Evolutionary conservation across 768 basidiomycete species (phyloP), one percentile per base, ranked within the genome.

Genomic region (Trametes meyenii): DNA sequence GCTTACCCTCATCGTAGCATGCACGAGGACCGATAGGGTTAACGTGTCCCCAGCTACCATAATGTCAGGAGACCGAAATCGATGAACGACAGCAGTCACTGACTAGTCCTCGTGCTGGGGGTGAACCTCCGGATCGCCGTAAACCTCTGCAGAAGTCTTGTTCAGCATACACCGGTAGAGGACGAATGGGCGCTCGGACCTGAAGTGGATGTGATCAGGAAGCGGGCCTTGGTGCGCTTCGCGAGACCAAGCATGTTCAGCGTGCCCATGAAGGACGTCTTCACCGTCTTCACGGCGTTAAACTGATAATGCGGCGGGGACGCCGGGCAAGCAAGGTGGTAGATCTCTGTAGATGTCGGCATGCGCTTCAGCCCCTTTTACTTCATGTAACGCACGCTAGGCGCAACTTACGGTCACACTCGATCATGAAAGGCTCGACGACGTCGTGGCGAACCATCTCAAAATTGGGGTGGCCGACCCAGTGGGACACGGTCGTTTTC

Each of bases 1-100:
- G 94, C 79, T 99, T 99, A 50, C 97, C 97, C 77, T 99, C 97
- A 71, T 99, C 97, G 72, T 99, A 99, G 76, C 97, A 99, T n/a
- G 96, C 96, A 63, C 97, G 92, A 61, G 93, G 92, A 23, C 97
- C 97, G 68, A 96, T 97, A 44, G 95, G 95, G 80, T 99, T 99
- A 71, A 99, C 97, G 75, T 98, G 89, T 49, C 95, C 96, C 95
- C 95, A 97, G 75, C 93, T 94, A 58, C 55, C 59, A 65, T 17
- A 10, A n/a, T 36, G 36, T 64, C 50, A 62, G 50, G 12, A 38
- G 64, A 61, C 67, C 60, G 70, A 8, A 65, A 66, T 38, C 65
- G 39, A 44, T 19, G 19, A 50, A 57, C 50, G 21, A 49, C 38
- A 4, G 48, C 26, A 45, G 50, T 35, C 8, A 77, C 90, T 77